Evolutionary conservation across 2,329 filamentous ascomycete species (phyloP).

Genomic region (Coleophoma cylindrospora): DNA sequence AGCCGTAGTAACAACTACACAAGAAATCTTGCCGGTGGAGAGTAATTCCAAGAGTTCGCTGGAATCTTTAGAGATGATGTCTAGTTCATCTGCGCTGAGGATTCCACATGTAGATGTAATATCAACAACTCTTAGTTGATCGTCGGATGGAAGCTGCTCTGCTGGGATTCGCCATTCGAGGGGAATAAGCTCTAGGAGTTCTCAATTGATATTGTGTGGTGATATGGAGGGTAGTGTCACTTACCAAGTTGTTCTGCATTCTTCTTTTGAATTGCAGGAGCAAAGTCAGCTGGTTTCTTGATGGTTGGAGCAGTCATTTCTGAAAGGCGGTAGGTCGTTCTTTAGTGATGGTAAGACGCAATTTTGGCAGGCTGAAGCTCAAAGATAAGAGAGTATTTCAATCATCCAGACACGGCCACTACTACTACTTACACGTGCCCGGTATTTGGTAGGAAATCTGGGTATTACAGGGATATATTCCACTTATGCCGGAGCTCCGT

Average conservation of each 20-base stretch:
- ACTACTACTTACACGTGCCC: too few species aligned
- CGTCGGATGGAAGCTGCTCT: neutral
- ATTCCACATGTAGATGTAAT: constrained; percentile 5
- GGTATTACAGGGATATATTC: too few species aligned
- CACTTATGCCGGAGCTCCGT: too few species aligned
- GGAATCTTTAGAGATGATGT: neutral
- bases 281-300: neutral
- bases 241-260: neutral
- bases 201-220: neutral
- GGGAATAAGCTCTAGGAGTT: constrained; percentile 1
- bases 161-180: constrained; percentile 2
- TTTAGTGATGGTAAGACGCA: neutral
- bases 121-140: neutral
- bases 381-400: neutral
- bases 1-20: constrained; percentile 31
- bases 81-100: constrained; percentile 6
- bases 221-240: neutral
- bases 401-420: too few species aligned
- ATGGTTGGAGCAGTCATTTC: neutral
- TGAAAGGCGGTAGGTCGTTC: neutral
- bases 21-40: constrained; percentile 6
- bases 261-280: neutral
- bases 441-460: too few species aligned
- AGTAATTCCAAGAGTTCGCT: constrained; percentile 7
- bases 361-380: neutral